Conservation (phyloP, 1,284 basidiomycete genomes). For the Leccinum solheimii region DNA sequence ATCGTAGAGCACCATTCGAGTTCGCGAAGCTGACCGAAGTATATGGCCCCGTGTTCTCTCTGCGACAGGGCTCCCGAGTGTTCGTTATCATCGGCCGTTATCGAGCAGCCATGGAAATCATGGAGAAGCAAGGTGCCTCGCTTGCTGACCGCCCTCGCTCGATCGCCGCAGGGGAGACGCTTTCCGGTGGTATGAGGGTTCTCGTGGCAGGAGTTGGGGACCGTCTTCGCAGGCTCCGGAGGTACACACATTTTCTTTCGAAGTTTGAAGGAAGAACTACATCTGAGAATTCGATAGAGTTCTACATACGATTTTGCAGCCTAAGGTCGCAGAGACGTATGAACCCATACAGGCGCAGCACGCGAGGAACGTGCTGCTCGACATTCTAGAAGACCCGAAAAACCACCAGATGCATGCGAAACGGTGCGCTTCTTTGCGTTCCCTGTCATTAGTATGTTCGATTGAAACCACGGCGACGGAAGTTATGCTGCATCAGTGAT, state of each 20-base stretch:
- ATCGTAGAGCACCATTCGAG: conserved; percentile 10
- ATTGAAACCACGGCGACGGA: not conserved
- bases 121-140: conserved; percentile 27
- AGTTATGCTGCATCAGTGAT: conserved; percentile 67
- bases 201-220: conserved; percentile 7
- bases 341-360: conserved; percentile 46
- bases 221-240: conserved; percentile 15
- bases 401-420: conserved; percentile 54
- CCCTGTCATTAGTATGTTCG: no score
- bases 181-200: conserved; percentile 21
- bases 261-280: not conserved
- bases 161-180: conserved; percentile 18
- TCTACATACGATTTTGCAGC: conserved; percentile 54
- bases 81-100: conserved; percentile 21
- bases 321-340: conserved; percentile 47
- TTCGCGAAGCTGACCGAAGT: conserved; percentile 21
- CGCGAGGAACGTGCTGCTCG: conserved; percentile 51
- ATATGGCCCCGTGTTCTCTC: conserved; percentile 24
- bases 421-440: conserved; percentile 35
- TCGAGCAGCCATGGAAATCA: conserved; percentile 24
- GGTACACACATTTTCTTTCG: not conserved
- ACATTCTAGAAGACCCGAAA: conserved; percentile 50
- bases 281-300: conserved; percentile 37
- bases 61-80: conserved; percentile 12
- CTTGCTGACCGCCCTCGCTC: conserved; percentile 27